Evolutionary conservation across 305 asterid genomes (phyloP).

Genomic region (Vinca major): DNA sequence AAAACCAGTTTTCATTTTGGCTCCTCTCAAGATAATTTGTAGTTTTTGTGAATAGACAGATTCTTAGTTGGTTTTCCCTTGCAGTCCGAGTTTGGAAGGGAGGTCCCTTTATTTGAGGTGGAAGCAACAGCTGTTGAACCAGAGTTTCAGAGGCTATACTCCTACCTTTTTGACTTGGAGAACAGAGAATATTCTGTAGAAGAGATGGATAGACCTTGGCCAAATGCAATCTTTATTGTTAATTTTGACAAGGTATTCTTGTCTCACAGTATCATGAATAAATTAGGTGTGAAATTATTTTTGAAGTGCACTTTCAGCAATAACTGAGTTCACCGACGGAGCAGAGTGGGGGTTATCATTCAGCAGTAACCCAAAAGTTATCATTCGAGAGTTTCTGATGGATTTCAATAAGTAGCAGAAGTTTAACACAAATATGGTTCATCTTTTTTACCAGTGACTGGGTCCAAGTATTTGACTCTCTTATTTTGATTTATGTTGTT

Average conservation of each 20-base stretch:
- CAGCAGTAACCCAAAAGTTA: no score
- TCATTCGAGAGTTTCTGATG: not conserved
- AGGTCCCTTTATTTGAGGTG: conserved; percentile 88
- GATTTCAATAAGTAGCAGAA: not conserved
- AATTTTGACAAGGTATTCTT: conserved; percentile 82
- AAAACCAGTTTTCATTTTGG: not conserved
- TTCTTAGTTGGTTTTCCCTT: conserved; percentile 16
- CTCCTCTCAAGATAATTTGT: not conserved
- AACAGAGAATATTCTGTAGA: conserved; percentile 46
- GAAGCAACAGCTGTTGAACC: conserved; percentile 81
- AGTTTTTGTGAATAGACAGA: not conserved
- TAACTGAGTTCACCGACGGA: no score
- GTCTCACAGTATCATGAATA: conserved; percentile 5
- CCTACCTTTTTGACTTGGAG: conserved; percentile 76
- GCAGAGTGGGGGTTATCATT: no score
- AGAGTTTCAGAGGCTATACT: conserved; percentile 85
- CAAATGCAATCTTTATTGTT: conserved; percentile 76
- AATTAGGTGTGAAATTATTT: not conserved
- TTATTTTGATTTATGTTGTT: not conserved
- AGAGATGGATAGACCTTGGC: conserved; percentile 78
- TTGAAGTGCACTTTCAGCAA: not conserved
- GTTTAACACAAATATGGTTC: not conserved
- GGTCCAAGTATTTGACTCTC: not conserved
- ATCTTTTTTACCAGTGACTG: not conserved
- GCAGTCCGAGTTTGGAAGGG: conserved; percentile 91